Base-by-base conservation (phyloP, 306 rosid species). In the Myrica gale region DNA sequence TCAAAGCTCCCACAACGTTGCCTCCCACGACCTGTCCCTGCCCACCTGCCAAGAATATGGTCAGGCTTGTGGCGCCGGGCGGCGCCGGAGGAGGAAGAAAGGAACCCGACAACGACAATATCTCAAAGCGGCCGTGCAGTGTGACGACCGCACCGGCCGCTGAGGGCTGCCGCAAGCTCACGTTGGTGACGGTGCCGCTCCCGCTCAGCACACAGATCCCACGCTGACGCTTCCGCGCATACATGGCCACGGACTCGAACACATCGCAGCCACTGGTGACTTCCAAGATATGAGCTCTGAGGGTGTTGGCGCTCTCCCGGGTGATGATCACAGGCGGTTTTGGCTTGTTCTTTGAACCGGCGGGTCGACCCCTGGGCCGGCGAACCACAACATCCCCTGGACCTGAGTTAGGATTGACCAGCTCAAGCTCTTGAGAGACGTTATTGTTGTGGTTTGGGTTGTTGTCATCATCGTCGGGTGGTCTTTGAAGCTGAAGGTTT, bases 11-110 rank as follows among this genome's bases (percentile, higher is more conserved):
- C 21, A 90, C 93, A 51, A 94, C 93, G 77, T 92, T 94, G 0
- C 98, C 98, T 51, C 98, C 98, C 3, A 94, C 86, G 0, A 94
- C 96, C 20, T 94, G 98, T 0, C 98, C 98, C 52, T 92, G 95
- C 0, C 98, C 98, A 0, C 96, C 97, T n/a, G 91, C 90, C 20
- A 94, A 85, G 9, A 92, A 92, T 16, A 94, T 76, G 3, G 89
- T 87, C 42, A 94, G 75, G 78, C 95, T 94, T 0, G 98, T 94
- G 0, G 97, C 97, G 0, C 97, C 96, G 0, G 98, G 98, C 0
- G 97, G 98, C 0, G 98, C 98, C 0, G 98, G 98, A 0, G 98
- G 97, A 7, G 98, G 98, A 4, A 94, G 23, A 15, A 92, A 94
- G 0, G 97, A 94, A 3, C 98, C 98, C 0, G 96, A 73, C 9